A percentile compares a stretch with the other conserved stretches of the same genome.
These are phyloP conservation scores for Litchi chinensis DNA, from an alignment of 345 rosid species.

Conservation along the genomic window DNA sequence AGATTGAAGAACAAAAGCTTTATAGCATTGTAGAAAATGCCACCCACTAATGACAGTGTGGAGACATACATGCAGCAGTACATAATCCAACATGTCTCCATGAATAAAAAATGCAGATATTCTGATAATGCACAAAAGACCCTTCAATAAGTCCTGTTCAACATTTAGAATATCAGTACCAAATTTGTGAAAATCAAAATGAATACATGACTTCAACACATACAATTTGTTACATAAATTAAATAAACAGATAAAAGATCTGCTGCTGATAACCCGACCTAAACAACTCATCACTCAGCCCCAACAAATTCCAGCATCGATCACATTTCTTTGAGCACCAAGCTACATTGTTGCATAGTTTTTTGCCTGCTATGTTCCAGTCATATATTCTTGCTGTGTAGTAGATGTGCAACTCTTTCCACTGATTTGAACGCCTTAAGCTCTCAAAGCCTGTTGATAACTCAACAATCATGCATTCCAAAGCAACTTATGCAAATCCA, in stretches of 20 bases:
- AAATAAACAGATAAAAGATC: too few relatives aligned
- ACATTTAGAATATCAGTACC: too few relatives aligned
- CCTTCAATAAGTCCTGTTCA: background rate
- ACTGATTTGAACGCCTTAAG: background rate
- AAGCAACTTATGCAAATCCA: background rate
- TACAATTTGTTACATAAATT: background rate
- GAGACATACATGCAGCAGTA: too few relatives aligned
- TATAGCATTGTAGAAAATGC: background rate
- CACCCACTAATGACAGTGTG: too few relatives aligned
- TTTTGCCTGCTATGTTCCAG: background rate
- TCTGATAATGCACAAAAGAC: too few relatives aligned
- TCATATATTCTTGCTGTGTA: background rate
- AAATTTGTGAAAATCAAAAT: too few relatives aligned
- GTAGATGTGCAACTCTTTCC: too few relatives aligned
- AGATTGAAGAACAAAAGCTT: background rate
- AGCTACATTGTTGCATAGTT: background rate
- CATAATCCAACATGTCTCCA: too few relatives aligned
- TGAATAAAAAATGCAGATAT: too few relatives aligned
- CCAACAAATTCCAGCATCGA: background rate
- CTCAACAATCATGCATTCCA: background rate
- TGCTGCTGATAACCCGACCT: background rate
- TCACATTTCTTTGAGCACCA: background rate
- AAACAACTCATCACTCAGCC: too few relatives aligned
- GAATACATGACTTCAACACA: background rate
- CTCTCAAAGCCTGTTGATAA: background rate